Conservation (phyloP, 805 yeast species). For the Suhomyces tanzawaensis region DNA sequence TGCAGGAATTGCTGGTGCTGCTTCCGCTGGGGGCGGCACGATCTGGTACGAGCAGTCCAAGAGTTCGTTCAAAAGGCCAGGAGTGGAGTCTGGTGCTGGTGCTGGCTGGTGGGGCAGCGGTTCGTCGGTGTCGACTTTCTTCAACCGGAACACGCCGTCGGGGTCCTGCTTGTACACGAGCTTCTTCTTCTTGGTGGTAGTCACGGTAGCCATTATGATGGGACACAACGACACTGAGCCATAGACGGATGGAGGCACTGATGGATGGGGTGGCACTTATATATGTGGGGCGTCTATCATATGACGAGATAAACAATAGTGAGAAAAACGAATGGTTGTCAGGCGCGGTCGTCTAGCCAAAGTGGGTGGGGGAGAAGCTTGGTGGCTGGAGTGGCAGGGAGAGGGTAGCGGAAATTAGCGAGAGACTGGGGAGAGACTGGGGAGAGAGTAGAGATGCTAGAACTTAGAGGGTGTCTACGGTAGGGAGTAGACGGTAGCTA, state of each 20-base stretch:
- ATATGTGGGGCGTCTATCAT: background rate
- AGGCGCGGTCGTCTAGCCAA: too few relatives aligned
- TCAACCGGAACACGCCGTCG: slow-evolving; percentile 38
- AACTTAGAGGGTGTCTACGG: too few relatives aligned
- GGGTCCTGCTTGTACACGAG: slow-evolving; percentile 36
- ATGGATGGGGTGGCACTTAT: background rate
- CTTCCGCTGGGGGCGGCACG: slow-evolving; percentile 1
- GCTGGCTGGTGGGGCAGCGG: background rate
- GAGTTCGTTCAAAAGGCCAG: slow-evolving; percentile 23
- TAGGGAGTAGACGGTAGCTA: too few relatives aligned
- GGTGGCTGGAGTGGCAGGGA: too few relatives aligned
- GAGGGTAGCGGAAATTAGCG: too few relatives aligned
- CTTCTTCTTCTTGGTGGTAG: slow-evolving; percentile 23
- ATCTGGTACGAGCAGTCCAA: slow-evolving; percentile 31
- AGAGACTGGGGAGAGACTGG: too few relatives aligned
- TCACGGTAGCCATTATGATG: slow-evolving; percentile 10
- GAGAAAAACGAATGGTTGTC: too few relatives aligned
- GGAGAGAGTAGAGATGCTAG: too few relatives aligned
- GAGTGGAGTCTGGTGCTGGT: slow-evolving; percentile 18
- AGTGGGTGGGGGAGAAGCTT: too few relatives aligned
- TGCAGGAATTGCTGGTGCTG: background rate
- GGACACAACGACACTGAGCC: too few relatives aligned
- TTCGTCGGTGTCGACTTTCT: slow-evolving; percentile 19
- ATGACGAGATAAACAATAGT: background rate
- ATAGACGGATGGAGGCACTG: background rate